These are phyloP conservation scores for Cymbopogon flexuosus DNA, from an alignment of 202 grass and related monocot species.

Conservation along the genomic window DNA sequence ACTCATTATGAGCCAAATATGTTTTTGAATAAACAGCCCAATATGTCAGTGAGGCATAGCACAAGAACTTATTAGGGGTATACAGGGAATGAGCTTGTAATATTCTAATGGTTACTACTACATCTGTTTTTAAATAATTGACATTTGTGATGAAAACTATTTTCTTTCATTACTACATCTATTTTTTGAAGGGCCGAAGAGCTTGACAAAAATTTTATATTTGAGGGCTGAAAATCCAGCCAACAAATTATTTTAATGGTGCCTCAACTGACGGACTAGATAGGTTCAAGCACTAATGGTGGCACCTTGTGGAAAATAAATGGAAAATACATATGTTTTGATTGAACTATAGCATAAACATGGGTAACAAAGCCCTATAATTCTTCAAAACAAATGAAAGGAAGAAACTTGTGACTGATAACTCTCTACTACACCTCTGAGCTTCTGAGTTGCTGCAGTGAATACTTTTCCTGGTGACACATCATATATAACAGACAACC, in stretches of 20 bases:
- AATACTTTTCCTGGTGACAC: conserved; percentile 67
- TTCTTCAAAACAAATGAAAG: conserved; percentile 15
- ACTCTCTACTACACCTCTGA: conserved; percentile 50
- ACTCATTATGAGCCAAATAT: background rate
- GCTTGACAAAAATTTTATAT: background rate
- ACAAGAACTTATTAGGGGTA: background rate
- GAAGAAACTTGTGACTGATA: background rate
- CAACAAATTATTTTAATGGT: background rate
- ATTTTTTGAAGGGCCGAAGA: background rate
- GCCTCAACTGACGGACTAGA: background rate
- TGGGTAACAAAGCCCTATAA: background rate
- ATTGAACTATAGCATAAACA: conserved; percentile 1
- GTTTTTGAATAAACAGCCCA: background rate
- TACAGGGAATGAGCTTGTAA: background rate
- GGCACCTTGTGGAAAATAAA: background rate
- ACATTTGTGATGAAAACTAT: background rate
- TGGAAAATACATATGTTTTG: background rate
- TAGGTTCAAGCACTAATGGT: background rate
- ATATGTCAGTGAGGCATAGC: background rate
- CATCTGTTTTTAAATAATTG: background rate
- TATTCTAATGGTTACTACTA: background rate
- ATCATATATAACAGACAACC: conserved; percentile 62
- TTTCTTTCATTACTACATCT: background rate
- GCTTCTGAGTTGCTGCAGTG: conserved; percentile 40
- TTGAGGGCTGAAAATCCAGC: background rate